These are phyloP conservation scores for Coemansia sp. DNA, from an alignment of 192 early-diverging fungal genomes.

Conservation along the genomic window DNA sequence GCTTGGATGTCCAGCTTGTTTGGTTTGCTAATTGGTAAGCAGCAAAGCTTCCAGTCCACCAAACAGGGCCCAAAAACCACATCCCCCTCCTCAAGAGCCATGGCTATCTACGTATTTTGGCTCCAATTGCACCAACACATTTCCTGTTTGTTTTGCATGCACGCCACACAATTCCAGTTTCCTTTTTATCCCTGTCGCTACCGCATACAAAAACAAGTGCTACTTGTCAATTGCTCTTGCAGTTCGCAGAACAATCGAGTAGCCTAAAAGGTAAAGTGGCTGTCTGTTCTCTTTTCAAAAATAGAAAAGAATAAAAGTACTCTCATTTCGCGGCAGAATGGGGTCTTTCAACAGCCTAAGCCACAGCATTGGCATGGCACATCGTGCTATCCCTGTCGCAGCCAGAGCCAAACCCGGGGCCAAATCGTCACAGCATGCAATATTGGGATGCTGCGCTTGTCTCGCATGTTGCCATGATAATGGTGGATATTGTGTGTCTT, in stretches of 20 bases:
- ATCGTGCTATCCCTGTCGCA: background rate
- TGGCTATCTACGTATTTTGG: background rate
- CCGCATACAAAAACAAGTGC: background rate
- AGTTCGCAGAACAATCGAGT: background rate
- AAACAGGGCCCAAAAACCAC: background rate
- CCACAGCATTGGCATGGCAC: background rate
- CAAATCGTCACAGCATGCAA: background rate
- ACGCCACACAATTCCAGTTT: constrained; percentile 1
- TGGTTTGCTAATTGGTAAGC: background rate
- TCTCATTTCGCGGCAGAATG: constrained; percentile 1
- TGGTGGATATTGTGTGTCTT: background rate
- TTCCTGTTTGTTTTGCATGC: background rate
- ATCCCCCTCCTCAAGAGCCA: background rate
- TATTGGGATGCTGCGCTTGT: background rate
- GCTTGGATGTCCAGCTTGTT: background rate
- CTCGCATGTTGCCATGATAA: background rate
- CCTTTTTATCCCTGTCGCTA: background rate
- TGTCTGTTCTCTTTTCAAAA: background rate
- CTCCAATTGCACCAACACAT: background rate
- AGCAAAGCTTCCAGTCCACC: background rate
- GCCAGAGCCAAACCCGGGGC: background rate
- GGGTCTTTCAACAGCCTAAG: background rate
- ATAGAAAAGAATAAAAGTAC: background rate
- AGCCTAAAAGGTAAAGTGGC: constrained; percentile 1
- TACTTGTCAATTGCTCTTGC: background rate